Conservation (phyloP, 2,329 filamentous ascomycete genomes). For the Penicillium corylophilum region DNA sequence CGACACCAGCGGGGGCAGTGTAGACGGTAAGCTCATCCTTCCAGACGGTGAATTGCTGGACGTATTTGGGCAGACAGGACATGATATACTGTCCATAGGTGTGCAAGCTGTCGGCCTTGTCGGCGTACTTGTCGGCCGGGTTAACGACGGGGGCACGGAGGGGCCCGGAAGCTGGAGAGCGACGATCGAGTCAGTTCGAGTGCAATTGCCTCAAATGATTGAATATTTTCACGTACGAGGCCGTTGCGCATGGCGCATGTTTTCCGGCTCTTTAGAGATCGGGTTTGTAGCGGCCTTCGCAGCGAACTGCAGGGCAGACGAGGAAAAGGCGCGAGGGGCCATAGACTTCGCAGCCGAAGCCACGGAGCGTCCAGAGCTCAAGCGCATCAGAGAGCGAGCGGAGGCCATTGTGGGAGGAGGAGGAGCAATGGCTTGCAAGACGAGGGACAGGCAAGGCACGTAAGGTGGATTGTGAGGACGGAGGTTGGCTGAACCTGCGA, state of each 20-base stretch:
- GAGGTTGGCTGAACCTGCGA: slow-evolving; percentile 28
- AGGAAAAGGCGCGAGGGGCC: slow-evolving; percentile 39
- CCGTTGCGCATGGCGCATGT: slow-evolving; percentile 63
- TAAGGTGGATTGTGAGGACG: slow-evolving; percentile 26
- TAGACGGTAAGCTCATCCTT: slow-evolving; percentile 97
- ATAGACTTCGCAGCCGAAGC: slow-evolving; percentile 35
- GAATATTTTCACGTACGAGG: slow-evolving; percentile 42
- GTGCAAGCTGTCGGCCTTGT: slow-evolving; percentile 84
- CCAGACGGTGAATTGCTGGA: slow-evolving; percentile 99
- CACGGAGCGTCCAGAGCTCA: slow-evolving; percentile 42
- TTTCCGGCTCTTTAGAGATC: slow-evolving; percentile 61
- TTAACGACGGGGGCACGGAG: slow-evolving; percentile 81
- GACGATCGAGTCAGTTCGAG: slow-evolving; percentile 18
- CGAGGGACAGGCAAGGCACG: slow-evolving; percentile 20
- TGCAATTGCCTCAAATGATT: slow-evolving; percentile 1
- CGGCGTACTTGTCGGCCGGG: slow-evolving; percentile 86
- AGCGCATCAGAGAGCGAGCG: slow-evolving; percentile 46
- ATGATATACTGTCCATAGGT: slow-evolving; percentile 95
- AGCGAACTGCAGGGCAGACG: slow-evolving; percentile 41
- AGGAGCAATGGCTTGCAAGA: slow-evolving; percentile 30
- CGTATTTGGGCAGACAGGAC: slow-evolving; percentile 93
- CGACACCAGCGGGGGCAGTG: slow-evolving; percentile 81
- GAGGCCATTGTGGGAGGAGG: slow-evolving; percentile 42
- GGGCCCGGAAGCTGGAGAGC: slow-evolving; percentile 51
- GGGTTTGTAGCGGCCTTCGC: slow-evolving; percentile 53